Evolutionary conservation across 345 rosid species (phyloP), one percentile per base, ranked within the genome.

Genomic region (Euphorbia lathyris): DNA sequence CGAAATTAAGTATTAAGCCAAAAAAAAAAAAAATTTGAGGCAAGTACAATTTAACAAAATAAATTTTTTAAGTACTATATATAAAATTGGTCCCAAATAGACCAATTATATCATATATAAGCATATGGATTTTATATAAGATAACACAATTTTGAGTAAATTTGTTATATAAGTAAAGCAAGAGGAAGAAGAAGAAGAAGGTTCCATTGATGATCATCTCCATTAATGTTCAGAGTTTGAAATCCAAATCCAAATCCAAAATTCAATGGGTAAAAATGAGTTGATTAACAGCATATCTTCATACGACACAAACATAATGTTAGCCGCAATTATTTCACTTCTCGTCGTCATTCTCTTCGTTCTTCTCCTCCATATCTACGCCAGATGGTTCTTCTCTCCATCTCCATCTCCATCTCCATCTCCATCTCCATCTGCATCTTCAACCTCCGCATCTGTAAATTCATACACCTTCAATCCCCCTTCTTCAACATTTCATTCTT

Each of bases 331-430:
- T 16, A 83, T 87, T 60, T 86, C 87, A 34, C 82, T 92, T 3
- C 93, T 92, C 26, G 64, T 90, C 14, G 95, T 87, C 8, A 83
- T 90, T 76, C 89, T 92, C 75, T 88, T 90, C 60, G 90, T 92
- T 62, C 50, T 90, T 58, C 85, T 92, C 68, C 96, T 92, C 73
- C 95, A 92, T 71, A 72, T 92, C 78, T 92, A 92, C 66, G 93
- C 98, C 77, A 83, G 80, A 66, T 88, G n/a, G n/a, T n/a, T n/a
- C n/a, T 85, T 80, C 85, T 83, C 87, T 78, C 86, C 74, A 9
- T 0, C 19, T 45, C 11, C 43, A 2, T 9, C 43, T 40, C 11
- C 9, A 4, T 40, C 11, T 40, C n/a, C 12, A 9, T 55, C 74
- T 26, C 62, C 69, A 56, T 74, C 85, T 29, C n/a, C 12, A 9